A percentile compares a stretch with the other conserved stretches of the same genome.
These are phyloP conservation scores for Phytophthora pistaciae DNA, from an alignment of 352 stramenopile genomes.

Conservation along the genomic window DNA sequence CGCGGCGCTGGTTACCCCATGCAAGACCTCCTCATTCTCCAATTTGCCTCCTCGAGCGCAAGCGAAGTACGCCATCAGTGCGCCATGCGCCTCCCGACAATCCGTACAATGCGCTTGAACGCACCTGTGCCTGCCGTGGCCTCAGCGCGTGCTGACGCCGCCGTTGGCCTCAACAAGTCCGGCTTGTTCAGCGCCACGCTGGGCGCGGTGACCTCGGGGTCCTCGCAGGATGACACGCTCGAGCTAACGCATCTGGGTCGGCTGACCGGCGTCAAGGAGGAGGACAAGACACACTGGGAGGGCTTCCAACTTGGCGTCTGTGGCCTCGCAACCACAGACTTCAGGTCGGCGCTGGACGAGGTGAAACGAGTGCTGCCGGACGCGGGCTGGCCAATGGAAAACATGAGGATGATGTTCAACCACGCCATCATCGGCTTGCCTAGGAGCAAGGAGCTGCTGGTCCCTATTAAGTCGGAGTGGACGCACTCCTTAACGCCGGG, in stretches of 20 bases:
- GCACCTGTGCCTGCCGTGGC: neutral
- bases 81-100: neutral
- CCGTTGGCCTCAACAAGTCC: slow-evolving; percentile 12
- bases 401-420: neutral
- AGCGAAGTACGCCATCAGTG: neutral
- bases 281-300: neutral
- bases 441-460: slow-evolving; percentile 1
- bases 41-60: slow-evolving; percentile 13
- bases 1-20: no score
- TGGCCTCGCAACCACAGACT: slow-evolving; percentile 5
- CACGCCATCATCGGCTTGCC: slow-evolving; percentile 12
- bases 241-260: neutral
- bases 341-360: slow-evolving; percentile 11
- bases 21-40: slow-evolving; percentile 2
- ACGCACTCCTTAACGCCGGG: neutral
- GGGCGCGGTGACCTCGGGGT: slow-evolving; percentile 2
- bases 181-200: slow-evolving; percentile 13
- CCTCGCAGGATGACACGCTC: neutral
- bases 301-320: slow-evolving; percentile 1
- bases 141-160: neutral
- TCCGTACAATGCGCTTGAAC: neutral
- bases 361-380: slow-evolving; percentile 2
- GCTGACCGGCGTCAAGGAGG: slow-evolving; percentile 1
- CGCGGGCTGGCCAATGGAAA: slow-evolving; percentile 3
- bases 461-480: neutral